Evolutionary conservation across 1,284 basidiomycete species (phyloP), one percentile per base, ranked within the genome.

Genomic region (Athelia sp.): DNA sequence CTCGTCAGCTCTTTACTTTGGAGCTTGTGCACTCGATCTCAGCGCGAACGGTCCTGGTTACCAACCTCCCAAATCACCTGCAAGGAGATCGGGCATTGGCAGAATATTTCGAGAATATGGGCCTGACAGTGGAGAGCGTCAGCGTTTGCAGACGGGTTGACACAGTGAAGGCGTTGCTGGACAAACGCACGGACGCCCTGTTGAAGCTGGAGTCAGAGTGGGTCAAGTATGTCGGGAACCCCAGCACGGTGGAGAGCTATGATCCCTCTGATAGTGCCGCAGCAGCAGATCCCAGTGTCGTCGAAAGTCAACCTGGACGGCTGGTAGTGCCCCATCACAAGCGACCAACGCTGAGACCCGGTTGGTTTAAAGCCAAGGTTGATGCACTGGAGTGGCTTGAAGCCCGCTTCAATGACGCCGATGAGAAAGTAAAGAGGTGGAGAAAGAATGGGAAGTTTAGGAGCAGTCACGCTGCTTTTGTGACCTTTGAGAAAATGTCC

Each of bases 401-500:
- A 56, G 72, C 76, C 32, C 74, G 78, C 56, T 97, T 93, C 67
- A 75, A 76, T 50, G 79, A 83, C 45, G 84, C 87, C 2, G 92
- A 97, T 63, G 90, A 92, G 36, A 72, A 79, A 11, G 90, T 87
- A n/a, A 83, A 79, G 63, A 79, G 76, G 59, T 78, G 79, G 59
- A 70, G 89, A 46, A 70, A 77, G 47, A 68, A 69, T 11, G 84
- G 85, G 6, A 86, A 81, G 58, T 95, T 92, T 64, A 84, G 79
- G 54, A 76, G 91, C 1, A 90, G 90, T 0, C 82, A 87, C 51
- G 81, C 84, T 8, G 96, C 93, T 0, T 99, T 98, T 62, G 91
- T 98, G n/a, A 98, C 96, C 0, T 98, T 99, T 58, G 90, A 96
- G 66, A 90, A 91, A 61, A 93, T 95, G 78, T 90, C 90, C 2